phyloP scores from a whole-genome alignment of 2,329 filamentous ascomycete genomes.

The Verticillium tricorpus region DNA sequence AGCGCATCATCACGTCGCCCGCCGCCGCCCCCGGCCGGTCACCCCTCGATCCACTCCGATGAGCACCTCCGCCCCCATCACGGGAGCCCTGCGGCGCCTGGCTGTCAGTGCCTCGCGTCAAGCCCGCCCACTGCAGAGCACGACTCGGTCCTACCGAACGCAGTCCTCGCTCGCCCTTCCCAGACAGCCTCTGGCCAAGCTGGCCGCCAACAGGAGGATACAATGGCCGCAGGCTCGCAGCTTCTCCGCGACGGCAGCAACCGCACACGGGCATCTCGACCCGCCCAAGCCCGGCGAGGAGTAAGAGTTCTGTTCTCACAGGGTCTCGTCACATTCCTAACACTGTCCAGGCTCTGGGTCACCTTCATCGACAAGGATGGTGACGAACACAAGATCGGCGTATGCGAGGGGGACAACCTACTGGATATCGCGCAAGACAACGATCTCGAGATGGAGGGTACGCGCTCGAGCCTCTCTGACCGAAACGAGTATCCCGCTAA shows the following conservation, averaged over 20 bases:
- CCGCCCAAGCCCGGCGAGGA: constrained; percentile 89
- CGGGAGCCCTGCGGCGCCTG: constrained; percentile 25
- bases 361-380: constrained; percentile 94
- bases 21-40: neutral
- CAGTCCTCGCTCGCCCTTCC: neutral
- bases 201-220: constrained; percentile 1
- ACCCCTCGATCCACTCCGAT: neutral
- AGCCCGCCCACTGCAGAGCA: constrained; percentile 18
- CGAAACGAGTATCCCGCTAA: neutral
- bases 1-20: neutral
- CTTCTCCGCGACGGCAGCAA: constrained; percentile 62
- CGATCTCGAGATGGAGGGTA: constrained; percentile 94
- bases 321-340: neutral
- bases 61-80: neutral
- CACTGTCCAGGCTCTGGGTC: constrained; percentile 63
- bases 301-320: constrained; percentile 43
- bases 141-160: constrained; percentile 5
- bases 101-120: constrained; percentile 23
- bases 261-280: constrained; percentile 72
- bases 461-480: neutral
- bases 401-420: constrained; percentile 84
- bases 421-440: constrained; percentile 92
- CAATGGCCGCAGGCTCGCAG: constrained; percentile 26
- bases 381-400: constrained; percentile 68
- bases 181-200: neutral